Evolutionary conservation across 148 eudicot genomes (phyloP), one percentile per base, ranked within the genome.

Genomic region (Rhododendron mucronatum): DNA sequence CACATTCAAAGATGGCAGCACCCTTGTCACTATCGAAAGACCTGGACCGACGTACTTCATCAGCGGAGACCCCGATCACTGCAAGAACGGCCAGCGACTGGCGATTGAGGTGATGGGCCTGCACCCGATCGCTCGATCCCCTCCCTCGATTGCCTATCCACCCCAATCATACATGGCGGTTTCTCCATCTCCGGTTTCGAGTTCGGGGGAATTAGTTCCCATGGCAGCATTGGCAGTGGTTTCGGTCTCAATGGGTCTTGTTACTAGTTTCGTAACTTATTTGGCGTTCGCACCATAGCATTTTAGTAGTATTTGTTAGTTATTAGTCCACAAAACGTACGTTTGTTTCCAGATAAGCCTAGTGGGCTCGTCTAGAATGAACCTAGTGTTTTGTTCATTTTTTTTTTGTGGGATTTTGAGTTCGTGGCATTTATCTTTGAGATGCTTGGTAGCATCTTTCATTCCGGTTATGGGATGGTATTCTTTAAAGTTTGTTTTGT

Each of bases 21-120:
- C 93, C 0, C 45, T 57, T 0, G 59, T 92, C 28, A 88, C 81
- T 13, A 86, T 93, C 5, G 88, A 91, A 13, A 90, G 78, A 3
- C 88, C 92, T 0, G 97, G 93, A 0, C 48, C 84, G 0, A 18
- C 65, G 20, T 95, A 93, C 87, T 93, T 94, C 90, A 90, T 92
- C 7, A 95, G 97, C 50, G 95, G 95, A 1, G 51, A 88, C 7
- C n/a, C 63, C 9, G 88, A 82, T 14, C 93, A 92, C 78, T 95
- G 98, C 86, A 76, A 63, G 37, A 57, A 55, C 14, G 98, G 96
- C n/a, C 95, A 92, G 85, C 85, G 92, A 11, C 21, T 95, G 37
- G 78, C 13, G 20, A 83, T 94, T 2, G 89, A 92, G 5, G 95
- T 94, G 12, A 85, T 90, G 88, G 75, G 84, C 15, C 90, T 86